Evolutionary conservation across 192 early-diverging fungal species (phyloP).

Genomic region (Mortierella alpina): DNA sequence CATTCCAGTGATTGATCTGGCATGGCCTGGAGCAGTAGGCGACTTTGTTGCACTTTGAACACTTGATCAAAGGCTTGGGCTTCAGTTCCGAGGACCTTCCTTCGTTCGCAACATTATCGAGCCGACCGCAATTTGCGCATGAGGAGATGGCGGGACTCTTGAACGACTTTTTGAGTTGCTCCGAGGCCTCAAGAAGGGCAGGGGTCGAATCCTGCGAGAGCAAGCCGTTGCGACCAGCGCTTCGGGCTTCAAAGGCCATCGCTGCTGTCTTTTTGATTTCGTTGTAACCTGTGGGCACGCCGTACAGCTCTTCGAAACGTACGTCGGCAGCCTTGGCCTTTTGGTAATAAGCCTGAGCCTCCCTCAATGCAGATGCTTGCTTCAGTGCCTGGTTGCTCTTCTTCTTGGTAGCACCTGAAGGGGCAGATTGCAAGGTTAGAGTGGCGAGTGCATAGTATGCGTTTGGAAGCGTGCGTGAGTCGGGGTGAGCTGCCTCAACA

Average conservation of each 20-base stretch:
- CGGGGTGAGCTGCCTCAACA: constrained; percentile 60
- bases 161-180: constrained; percentile 43
- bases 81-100: constrained; percentile 40
- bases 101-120: constrained; percentile 51
- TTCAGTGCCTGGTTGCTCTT: constrained; percentile 53
- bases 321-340: constrained; percentile 61
- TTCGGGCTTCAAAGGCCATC: constrained; percentile 53
- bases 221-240: constrained; percentile 40
- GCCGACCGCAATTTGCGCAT: constrained; percentile 62
- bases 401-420: constrained; percentile 54
- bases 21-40: constrained; percentile 71
- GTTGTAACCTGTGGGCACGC: constrained; percentile 57
- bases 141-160: constrained; percentile 53
- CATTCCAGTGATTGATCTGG: constrained; percentile 65
- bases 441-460: constrained; percentile 64
- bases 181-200: constrained; percentile 36
- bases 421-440: constrained; percentile 45
- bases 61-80: constrained; percentile 60
- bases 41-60: constrained; percentile 61
- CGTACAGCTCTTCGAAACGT: constrained; percentile 66
- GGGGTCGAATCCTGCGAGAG: constrained; percentile 43
- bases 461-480: constrained; percentile 61
- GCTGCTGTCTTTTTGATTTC: constrained; percentile 64
- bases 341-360: constrained; percentile 59
- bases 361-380: constrained; percentile 50